Conservation (phyloP, 1,284 basidiomycete species). For the Thecaphora thlaspeos region DNA sequence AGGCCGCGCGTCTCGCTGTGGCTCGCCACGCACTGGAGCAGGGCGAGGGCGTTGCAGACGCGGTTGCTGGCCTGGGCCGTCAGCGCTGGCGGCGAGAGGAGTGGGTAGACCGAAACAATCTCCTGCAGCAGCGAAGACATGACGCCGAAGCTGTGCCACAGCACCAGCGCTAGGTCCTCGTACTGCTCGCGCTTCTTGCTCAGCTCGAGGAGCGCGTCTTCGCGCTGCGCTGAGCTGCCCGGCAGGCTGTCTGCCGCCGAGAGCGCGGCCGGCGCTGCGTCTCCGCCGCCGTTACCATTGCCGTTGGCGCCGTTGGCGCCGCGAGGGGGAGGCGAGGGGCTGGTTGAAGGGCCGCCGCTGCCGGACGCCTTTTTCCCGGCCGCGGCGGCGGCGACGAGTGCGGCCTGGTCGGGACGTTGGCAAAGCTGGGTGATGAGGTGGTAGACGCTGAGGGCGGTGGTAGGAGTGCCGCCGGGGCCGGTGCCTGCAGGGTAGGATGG, state of each 20-base stretch:
- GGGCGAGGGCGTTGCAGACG: constrained; percentile 96
- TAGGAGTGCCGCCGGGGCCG: constrained; percentile 47
- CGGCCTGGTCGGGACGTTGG: constrained; percentile 48
- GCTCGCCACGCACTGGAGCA: constrained; percentile 86
- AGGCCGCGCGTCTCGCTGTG: constrained; percentile 54
- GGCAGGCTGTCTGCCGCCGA: constrained; percentile 32
- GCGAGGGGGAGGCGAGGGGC: constrained; percentile 4
- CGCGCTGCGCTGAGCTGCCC: constrained; percentile 49
- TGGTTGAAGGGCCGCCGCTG: constrained; percentile 13
- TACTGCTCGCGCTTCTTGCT: constrained; percentile 99
- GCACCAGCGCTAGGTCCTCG: constrained; percentile 92
- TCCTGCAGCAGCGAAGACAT: constrained; percentile 98
- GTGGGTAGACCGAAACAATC: constrained; percentile 96
- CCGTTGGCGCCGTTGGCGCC: constrained; percentile 5
- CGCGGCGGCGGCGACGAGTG: constrained; percentile 1
- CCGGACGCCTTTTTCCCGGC: constrained; percentile 6
- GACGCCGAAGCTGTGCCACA: constrained; percentile 99
- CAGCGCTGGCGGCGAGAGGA: constrained; percentile 90
- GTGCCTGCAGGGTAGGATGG: constrained; percentile 46
- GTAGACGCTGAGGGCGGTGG: constrained; percentile 54
- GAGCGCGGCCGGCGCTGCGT: constrained; percentile 7
- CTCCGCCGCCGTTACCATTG: constrained; percentile 5
- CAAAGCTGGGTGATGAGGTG: constrained; percentile 56
- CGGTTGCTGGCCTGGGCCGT: constrained; percentile 98
- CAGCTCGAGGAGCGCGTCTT: constrained; percentile 69